Evolutionary conservation across 2,329 filamentous ascomycete species (phyloP).

Genomic region (Trichoderma semiorbis): DNA sequence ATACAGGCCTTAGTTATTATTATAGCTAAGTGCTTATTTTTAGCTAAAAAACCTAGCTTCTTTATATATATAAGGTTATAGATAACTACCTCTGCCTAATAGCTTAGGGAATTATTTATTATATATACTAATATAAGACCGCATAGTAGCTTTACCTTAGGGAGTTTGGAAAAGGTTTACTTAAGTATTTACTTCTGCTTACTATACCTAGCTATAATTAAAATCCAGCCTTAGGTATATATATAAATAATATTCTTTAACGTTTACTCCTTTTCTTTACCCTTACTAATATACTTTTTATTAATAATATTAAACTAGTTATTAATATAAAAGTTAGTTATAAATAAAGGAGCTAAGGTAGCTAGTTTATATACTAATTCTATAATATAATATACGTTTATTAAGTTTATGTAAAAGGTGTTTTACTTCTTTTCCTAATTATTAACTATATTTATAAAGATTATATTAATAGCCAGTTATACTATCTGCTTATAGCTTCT

Average conservation of each 20-base stretch:
- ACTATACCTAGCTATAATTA: neutral
- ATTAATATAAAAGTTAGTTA: too few relatives aligned
- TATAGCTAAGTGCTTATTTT: too few relatives aligned
- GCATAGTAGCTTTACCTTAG: too few relatives aligned
- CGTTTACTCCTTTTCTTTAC: too few relatives aligned
- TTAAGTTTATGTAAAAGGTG: neutral
- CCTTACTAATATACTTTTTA: too few relatives aligned
- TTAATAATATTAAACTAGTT: too few relatives aligned
- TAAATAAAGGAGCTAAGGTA: neutral
- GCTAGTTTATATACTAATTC: neutral
- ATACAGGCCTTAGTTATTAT: too few relatives aligned
- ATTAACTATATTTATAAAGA: neutral
- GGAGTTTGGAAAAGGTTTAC: neutral
- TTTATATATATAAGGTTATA: too few relatives aligned
- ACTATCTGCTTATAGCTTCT: neutral
- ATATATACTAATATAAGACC: too few relatives aligned
- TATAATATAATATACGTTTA: neutral
- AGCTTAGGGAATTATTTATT: too few relatives aligned
- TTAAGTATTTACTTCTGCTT: neutral
- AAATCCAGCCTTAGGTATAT: neutral
- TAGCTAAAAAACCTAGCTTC: too few relatives aligned
- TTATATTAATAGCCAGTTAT: neutral
- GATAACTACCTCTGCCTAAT: too few relatives aligned
- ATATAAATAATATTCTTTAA: neutral
- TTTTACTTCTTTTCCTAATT: neutral